A percentile compares a stretch with the other conserved stretches of the same genome.
These are phyloP conservation scores for Cutaneotrichosporon cavernicola DNA, from an alignment of 1,284 basidiomycete genomes.

Conservation along the genomic window DNA sequence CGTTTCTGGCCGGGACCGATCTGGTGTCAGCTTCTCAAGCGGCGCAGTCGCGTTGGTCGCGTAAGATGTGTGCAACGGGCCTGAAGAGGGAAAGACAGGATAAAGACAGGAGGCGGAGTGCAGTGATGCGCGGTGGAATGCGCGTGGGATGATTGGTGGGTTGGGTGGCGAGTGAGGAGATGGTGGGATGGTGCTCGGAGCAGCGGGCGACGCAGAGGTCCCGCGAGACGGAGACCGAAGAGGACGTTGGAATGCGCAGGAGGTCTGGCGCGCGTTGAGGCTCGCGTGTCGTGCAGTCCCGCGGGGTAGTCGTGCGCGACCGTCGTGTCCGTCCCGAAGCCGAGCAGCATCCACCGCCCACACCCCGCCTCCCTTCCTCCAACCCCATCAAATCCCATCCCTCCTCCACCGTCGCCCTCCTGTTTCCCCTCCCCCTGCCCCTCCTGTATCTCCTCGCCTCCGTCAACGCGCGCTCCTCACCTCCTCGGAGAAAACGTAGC, in stretches of 20 bases:
- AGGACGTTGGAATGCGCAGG: no score
- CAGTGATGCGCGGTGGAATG: background rate
- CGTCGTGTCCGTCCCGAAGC: no score
- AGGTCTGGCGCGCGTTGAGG: no score
- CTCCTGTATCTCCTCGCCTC: background rate
- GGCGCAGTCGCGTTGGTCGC: background rate
- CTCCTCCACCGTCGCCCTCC: background rate
- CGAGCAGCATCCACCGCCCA: no score
- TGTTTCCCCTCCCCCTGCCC: background rate
- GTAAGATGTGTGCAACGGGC: background rate
- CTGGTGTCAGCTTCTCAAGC: slow-evolving; percentile 21
- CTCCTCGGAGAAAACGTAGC: slow-evolving; percentile 84
- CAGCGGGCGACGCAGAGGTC: background rate
- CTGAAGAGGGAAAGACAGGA: no score
- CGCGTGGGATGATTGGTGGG: background rate
- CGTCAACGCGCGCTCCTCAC: slow-evolving; percentile 54
- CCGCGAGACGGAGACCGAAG: background rate
- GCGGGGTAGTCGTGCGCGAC: no score
- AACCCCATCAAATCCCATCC: background rate
- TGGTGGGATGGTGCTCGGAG: background rate
- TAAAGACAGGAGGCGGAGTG: background rate
- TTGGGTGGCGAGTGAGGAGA: background rate
- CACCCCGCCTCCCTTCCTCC: background rate
- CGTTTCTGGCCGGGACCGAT: slow-evolving; percentile 33
- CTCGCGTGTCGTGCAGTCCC: no score